phyloP scores from a whole-genome alignment of 1,284 basidiomycete genomes.

The Erythrobasidium hasegawianum region DNA sequence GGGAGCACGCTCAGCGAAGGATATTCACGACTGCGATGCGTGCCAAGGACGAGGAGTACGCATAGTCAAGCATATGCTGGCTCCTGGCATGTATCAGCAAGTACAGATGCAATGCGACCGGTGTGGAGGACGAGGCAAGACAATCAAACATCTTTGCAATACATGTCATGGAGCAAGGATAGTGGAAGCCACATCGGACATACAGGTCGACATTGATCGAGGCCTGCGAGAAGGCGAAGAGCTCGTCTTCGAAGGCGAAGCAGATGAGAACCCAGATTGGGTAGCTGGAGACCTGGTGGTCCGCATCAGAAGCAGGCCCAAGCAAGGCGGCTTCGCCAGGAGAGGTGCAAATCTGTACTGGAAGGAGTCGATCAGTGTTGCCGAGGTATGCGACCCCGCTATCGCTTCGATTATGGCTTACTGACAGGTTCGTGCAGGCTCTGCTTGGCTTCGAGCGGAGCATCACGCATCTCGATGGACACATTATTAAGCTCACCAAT shows the following conservation, averaged over 20 bases:
- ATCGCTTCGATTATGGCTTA: background rate
- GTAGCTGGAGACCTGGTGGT: conserved; percentile 86
- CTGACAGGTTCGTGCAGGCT: conserved; percentile 53
- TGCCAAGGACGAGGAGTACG: conserved; percentile 83
- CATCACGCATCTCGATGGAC: conserved; percentile 83
- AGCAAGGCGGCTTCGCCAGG: conserved; percentile 72
- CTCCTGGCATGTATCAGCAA: conserved; percentile 47
- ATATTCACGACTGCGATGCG: conserved; percentile 73
- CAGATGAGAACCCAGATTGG: conserved; percentile 88
- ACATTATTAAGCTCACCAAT: conserved; percentile 61
- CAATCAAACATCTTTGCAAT: conserved; percentile 66
- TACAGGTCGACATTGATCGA: conserved; percentile 73
- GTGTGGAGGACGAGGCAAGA: conserved; percentile 74
- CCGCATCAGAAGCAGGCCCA: conserved; percentile 66
- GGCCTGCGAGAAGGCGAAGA: conserved; percentile 90
- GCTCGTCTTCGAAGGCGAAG: conserved; percentile 84
- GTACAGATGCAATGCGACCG: conserved; percentile 64
- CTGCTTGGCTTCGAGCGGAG: conserved; percentile 76
- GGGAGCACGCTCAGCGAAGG: conserved; percentile 77
- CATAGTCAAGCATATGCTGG: conserved; percentile 79
- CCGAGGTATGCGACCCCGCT: conserved; percentile 59
- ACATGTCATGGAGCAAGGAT: conserved; percentile 79
- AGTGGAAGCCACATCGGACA: conserved; percentile 58
- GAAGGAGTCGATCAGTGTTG: conserved; percentile 79
- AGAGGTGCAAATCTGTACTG: conserved; percentile 86